Base-by-base conservation (phyloP, 768 basidiomycete species). In the Mycena floridula region DNA sequence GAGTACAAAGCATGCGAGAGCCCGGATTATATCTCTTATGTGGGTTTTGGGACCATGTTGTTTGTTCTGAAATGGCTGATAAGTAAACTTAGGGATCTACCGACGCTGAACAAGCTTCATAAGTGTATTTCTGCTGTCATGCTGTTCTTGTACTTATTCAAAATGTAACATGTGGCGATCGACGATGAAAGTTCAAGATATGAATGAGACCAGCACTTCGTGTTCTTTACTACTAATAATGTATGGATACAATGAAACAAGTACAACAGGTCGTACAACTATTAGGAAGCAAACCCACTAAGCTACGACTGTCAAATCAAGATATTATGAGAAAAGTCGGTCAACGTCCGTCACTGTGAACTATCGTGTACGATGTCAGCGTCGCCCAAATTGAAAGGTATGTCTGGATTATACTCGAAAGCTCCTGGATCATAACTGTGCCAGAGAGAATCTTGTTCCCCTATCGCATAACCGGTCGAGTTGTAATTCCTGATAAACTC, bases 1-100 rank as follows among this genome's bases (percentile, higher is more conserved):
- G 95, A 97, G 60, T 98, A 97, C 68, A 86, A 89, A 56, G 94
- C 95, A 42, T 95, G 92, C 63, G 94, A 98, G 67, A 93, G 85
- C 58, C 76, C 89, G 8, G 90, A 95, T 58, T 98, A 98, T 63
- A 91, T 97, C 53, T 79, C 85, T 55, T 89, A 90, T 59, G 87
- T n/a, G n/a, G n/a, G n/a, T n/a, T n/a, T n/a, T n/a, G n/a, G n/a
- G n/a, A n/a, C n/a, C n/a, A n/a, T n/a, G n/a, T n/a, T n/a, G n/a
- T n/a, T n/a, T n/a, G n/a, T n/a, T n/a, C n/a, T n/a, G n/a, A n/a
- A n/a, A n/a, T n/a, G n/a, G n/a, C n/a, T n/a, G n/a, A n/a, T n/a
- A n/a, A n/a, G n/a, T n/a, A n/a, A n/a, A n/a, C n/a, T n/a, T n/a
- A n/a, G n/a, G n/a, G n/a, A n/a, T n/a, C n/a, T n/a, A n/a, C n/a